Base-by-base conservation (phyloP, 306 rosid genomes). In the Cicer cuneatum region DNA sequence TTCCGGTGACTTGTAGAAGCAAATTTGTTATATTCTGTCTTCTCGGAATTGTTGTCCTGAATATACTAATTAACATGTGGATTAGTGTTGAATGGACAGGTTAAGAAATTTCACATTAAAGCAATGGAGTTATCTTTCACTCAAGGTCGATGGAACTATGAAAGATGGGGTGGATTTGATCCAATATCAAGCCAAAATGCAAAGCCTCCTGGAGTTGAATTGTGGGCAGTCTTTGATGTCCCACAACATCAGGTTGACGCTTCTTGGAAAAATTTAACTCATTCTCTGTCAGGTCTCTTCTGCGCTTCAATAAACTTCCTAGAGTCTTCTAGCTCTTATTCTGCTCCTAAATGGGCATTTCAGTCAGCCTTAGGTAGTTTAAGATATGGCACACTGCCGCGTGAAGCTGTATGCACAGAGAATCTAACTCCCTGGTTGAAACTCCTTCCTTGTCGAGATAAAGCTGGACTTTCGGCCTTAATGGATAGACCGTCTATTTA, bases 401-500 rank as follows among this genome's bases (percentile, higher is more conserved):
- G 96, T 46, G 99, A 94, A 80, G 97, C 99, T 86, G 93, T 94
- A 80, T 92, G 99, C 85, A 92, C 99, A 21, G 96, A 94, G 84
- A 94, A 94, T 69, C 89, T 92, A 53, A 94, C 99, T 69, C 99
- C 99, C 3, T 92, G 96, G 99, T 83, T 94, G 77, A 92, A 94
- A 85, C 95, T 94, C 69, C 96, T 94, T 42, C 96, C 99, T 60
- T 94, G 97, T 85, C 89, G 96, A 42, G 99, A 92, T 72, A 94
- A 90, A 86, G 90, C 95, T 65, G 97, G 98, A 71, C 72, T 92
- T 75, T 87, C 99, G 53, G 68, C 83, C 66, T 88, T 92, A 77
- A 80, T 92, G 97, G 93, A 94, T 79, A 85, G 99, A 70, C 96
- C 96, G 10, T 94, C 99, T 65, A 90, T 94, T 74, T 92, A 90